Evolutionary conservation across 2,329 filamentous ascomycete genomes (phyloP).

Genomic region (Monilinia laxa): DNA sequence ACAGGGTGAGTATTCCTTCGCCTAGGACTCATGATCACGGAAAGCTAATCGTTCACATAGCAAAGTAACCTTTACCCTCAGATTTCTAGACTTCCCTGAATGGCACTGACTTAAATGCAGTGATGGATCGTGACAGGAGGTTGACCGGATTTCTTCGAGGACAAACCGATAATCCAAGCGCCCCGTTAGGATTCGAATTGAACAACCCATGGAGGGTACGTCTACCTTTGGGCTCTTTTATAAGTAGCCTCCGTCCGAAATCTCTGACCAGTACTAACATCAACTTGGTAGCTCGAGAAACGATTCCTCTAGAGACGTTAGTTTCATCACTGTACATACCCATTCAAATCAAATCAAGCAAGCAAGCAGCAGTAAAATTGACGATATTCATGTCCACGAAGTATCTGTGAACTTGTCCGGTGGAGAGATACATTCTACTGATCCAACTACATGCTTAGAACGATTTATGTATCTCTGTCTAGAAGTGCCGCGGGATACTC

Average conservation of each 20-base stretch:
- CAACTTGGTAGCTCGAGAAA: constrained; percentile 36
- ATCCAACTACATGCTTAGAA: neutral
- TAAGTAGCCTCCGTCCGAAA: neutral
- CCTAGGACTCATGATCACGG: constrained; percentile 11
- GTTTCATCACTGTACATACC: constrained; percentile 31
- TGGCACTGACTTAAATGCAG: constrained; percentile 35
- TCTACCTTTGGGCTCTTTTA: constrained; percentile 13
- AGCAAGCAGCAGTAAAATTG: constrained; percentile 9
- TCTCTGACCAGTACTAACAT: constrained; percentile 19
- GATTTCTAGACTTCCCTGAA: neutral
- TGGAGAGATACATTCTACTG: neutral
- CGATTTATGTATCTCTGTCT: neutral
- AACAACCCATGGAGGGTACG: constrained; percentile 46
- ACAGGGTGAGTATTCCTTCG: constrained; percentile 40
- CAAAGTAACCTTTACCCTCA: constrained; percentile 39
- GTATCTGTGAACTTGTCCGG: neutral
- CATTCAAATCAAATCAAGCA: constrained; percentile 7
- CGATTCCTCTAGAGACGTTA: constrained; percentile 34
- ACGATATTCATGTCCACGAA: neutral
- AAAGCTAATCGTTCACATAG: constrained; percentile 36
- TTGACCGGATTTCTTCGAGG: constrained; percentile 44
- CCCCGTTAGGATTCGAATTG: constrained; percentile 44
- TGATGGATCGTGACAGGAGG: constrained; percentile 46
- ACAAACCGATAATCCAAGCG: constrained; percentile 42
- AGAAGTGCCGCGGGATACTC: neutral